Evolutionary conservation across 139 green algal species (phyloP).

Genomic region (Tetradesmus lagerheimii): DNA sequence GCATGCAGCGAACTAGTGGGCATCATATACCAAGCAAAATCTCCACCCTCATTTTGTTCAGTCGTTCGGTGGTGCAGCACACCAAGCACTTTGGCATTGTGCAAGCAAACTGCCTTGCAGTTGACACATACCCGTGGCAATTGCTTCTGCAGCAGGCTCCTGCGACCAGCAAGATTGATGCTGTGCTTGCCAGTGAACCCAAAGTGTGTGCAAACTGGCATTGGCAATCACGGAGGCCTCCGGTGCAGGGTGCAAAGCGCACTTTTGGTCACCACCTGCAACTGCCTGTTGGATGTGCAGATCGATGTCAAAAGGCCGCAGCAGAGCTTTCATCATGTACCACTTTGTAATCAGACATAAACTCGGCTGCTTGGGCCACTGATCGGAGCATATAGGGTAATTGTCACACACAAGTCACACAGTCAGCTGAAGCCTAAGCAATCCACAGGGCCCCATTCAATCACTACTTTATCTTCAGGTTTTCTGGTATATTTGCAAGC

Average conservation of each 20-base stretch:
- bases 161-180: background rate
- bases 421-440: background rate
- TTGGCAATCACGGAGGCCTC: background rate
- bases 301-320: background rate
- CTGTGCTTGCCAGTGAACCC: background rate
- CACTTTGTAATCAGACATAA: background rate
- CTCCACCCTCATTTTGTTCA: too few species aligned
- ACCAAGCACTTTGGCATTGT: background rate
- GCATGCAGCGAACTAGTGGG: too few species aligned
- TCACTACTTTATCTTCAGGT: background rate
- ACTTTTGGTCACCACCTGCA: background rate
- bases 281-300: background rate
- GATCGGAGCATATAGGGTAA: background rate
- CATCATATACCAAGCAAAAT: too few species aligned
- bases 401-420: background rate
- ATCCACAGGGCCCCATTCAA: background rate
- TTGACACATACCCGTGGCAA: background rate
- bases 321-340: background rate
- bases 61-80: too few species aligned
- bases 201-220: background rate
- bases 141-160: background rate
- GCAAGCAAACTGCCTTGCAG: background rate
- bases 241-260: background rate
- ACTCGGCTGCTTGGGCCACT: background rate
- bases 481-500: background rate